Evolutionary conservation across 2,329 filamentous ascomycete species (phyloP).

Genomic region (Microsporum ferrugineum): DNA sequence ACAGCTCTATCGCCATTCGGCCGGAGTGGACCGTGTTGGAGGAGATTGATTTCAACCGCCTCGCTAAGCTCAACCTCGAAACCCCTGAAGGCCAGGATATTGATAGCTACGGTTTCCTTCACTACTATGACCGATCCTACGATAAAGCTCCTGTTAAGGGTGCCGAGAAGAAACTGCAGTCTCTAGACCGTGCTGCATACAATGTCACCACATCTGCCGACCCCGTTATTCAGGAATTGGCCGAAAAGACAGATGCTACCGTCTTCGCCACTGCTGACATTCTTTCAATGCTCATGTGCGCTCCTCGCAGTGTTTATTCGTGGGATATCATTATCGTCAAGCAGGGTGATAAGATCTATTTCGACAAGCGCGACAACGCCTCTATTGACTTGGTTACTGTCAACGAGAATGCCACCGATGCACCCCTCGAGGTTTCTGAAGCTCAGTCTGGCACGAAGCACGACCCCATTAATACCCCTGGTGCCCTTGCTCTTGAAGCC

Average conservation of each 20-base stretch:
- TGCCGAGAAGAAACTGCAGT: constrained; percentile 72
- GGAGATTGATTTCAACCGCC: constrained; percentile 95
- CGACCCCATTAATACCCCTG: constrained; percentile 89
- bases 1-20: constrained; percentile 92
- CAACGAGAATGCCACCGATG: constrained; percentile 96
- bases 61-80: constrained; percentile 91
- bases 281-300: constrained; percentile 98
- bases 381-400: constrained; percentile 95
- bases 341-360: constrained; percentile 92
- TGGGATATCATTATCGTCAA: constrained; percentile 95
- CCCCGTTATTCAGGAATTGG: constrained; percentile 90
- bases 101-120: constrained; percentile 90
- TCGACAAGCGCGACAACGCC: constrained; percentile 95
- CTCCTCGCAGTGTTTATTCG: constrained; percentile 89
- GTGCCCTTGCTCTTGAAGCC: constrained; percentile 84
- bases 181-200: constrained; percentile 89
- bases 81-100: constrained; percentile 90
- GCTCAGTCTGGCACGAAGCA: constrained; percentile 49
- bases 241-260: constrained; percentile 88
- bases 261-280: constrained; percentile 97
- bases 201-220: constrained; percentile 96
- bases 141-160: constrained; percentile 89
- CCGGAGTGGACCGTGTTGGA: constrained; percentile 91
- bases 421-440: constrained; percentile 80
- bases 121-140: constrained; percentile 93